A percentile compares a stretch with the other conserved stretches of the same genome.
Conservation (phyloP, 768 basidiomycete species). For the Lentinula edodes region DNA sequence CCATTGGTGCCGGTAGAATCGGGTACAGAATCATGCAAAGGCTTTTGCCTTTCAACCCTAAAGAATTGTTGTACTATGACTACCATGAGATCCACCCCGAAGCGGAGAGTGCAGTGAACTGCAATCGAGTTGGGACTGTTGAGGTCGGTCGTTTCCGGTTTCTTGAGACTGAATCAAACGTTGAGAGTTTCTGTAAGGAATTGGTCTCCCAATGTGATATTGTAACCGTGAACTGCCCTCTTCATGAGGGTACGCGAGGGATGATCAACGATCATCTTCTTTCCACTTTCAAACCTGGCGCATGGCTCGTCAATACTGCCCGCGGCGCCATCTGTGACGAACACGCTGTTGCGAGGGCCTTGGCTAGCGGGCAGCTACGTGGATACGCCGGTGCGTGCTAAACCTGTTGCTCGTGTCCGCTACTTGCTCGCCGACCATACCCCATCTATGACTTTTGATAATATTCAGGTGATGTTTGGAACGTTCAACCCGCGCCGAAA, state of each 20-base stretch:
- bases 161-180: background rate
- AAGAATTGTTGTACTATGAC: constrained; percentile 89
- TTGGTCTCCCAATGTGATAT: constrained; percentile 67
- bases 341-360: constrained; percentile 70
- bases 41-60: constrained; percentile 77
- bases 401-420: background rate
- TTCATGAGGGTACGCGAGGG: constrained; percentile 80
- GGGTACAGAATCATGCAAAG: constrained; percentile 85
- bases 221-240: constrained; percentile 82
- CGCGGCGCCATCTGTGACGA: constrained; percentile 89
- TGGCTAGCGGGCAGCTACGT: constrained; percentile 68
- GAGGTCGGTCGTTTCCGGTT: constrained; percentile 36
- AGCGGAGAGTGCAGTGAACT: constrained; percentile 35
- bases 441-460: too few relatives aligned
- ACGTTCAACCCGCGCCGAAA: constrained; percentile 80
- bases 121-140: constrained; percentile 72
- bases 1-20: constrained; percentile 78
- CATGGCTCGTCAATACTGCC: constrained; percentile 91
- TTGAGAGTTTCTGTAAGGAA: constrained; percentile 16
- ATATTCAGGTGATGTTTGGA: constrained; percentile 65
- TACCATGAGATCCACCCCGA: constrained; percentile 63
- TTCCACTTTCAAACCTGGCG: constrained; percentile 85
- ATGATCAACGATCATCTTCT: constrained; percentile 80
- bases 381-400: constrained; percentile 41
- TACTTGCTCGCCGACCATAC: background rate